These are phyloP conservation scores for Physcia stellaris DNA, from an alignment of 495 filamentous ascomycete species.

Conservation along the genomic window DNA sequence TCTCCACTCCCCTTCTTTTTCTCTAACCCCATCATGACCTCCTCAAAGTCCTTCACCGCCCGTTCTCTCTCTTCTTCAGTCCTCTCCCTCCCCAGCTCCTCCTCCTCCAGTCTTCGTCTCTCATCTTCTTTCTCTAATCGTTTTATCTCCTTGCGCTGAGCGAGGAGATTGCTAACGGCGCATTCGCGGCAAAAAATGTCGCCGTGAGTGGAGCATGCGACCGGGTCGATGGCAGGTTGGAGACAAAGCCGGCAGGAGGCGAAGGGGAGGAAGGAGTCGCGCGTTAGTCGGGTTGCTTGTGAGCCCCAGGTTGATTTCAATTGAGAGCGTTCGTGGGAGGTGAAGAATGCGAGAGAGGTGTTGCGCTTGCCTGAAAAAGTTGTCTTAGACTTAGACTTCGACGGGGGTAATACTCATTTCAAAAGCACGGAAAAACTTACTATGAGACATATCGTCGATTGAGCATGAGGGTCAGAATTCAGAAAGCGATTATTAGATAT, in stretches of 20 bases:
- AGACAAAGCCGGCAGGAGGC: slow-evolving; percentile 83
- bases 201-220: slow-evolving; percentile 57
- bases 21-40: slow-evolving; percentile 21
- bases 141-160: slow-evolving; percentile 89
- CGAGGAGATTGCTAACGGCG: slow-evolving; percentile 76
- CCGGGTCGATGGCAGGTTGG: slow-evolving; percentile 67
- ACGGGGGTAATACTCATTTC: no score
- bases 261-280: slow-evolving; percentile 90
- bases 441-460: slow-evolving; percentile 6
- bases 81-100: slow-evolving; percentile 34
- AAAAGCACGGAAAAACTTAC: slow-evolving; percentile 3
- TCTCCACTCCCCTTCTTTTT: slow-evolving; percentile 5
- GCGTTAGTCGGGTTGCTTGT: slow-evolving; percentile 69
- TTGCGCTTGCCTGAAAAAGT: slow-evolving; percentile 84
- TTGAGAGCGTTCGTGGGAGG: slow-evolving; percentile 73
- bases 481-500: no score
- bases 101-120: slow-evolving; percentile 35
- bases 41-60: slow-evolving; percentile 48
- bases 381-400: no score
- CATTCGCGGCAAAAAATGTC: slow-evolving; percentile 98
- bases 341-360: slow-evolving; percentile 92
- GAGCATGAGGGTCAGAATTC: background rate
- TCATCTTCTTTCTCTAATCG: slow-evolving; percentile 57
- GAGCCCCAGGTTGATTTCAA: slow-evolving; percentile 71
- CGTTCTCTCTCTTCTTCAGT: slow-evolving; percentile 46